A percentile compares a stretch with the other conserved stretches of the same genome.
Conservation (phyloP, 805 yeast species). For the Yamadazyma akitaensis region DNA sequence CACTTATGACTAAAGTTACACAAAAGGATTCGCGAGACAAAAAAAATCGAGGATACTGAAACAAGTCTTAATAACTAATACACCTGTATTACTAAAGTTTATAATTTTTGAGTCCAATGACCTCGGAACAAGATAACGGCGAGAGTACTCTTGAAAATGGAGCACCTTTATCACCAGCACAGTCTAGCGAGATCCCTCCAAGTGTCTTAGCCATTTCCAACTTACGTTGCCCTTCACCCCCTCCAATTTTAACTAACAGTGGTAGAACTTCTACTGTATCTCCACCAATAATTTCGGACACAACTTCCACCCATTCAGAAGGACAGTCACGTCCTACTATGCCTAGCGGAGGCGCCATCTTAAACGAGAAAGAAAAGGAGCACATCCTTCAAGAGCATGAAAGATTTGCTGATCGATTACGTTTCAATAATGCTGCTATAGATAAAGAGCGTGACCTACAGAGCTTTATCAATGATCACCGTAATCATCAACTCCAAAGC, state of each 20-base stretch:
- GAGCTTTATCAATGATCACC: constrained; percentile 49
- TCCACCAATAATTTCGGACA: constrained; percentile 9
- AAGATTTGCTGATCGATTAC: constrained; percentile 5
- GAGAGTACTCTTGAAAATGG: background rate
- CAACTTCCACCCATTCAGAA: background rate
- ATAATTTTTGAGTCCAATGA: background rate
- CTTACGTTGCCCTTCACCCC: constrained; percentile 69
- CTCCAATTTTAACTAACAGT: constrained; percentile 50
- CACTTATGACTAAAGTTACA: background rate
- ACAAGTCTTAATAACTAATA: background rate
- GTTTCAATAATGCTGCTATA: constrained; percentile 5
- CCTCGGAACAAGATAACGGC: background rate
- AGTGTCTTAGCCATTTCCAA: constrained; percentile 56
- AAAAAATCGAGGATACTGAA: constrained; percentile 1
- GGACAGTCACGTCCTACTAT: constrained; percentile 22
- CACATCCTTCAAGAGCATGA: constrained; percentile 1
- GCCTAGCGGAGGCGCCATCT: constrained; percentile 46
- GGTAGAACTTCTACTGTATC: constrained; percentile 12
- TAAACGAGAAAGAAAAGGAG: constrained; percentile 24
- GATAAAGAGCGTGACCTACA: constrained; percentile 51
- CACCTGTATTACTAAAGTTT: background rate
- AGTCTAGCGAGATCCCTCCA: constrained; percentile 32
- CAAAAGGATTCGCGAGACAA: background rate
- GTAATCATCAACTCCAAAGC: constrained; percentile 39
- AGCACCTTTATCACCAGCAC: constrained; percentile 5